Base-by-base conservation (phyloP, 345 rosid genomes). In the Linum usitatissimum region DNA sequence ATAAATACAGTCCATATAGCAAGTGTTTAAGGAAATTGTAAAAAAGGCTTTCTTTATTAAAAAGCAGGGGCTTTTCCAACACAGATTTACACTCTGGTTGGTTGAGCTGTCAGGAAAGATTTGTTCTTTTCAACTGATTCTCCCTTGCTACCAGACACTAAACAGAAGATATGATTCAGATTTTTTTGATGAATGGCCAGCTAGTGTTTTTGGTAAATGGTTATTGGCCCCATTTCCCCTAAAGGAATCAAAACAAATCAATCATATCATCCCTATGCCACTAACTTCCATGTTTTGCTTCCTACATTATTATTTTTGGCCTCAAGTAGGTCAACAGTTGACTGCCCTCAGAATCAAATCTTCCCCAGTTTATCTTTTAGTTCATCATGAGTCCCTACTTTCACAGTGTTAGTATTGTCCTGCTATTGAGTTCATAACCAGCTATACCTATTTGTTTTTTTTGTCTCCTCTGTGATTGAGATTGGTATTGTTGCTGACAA, bases 281-380 rank as follows among this genome's bases (percentile, higher is more conserved):
- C 39, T 51, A 39, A 30, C 13, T 55, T 57, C 53, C 60, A 64
- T 42, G 20, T 9, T 45, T 23, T 14, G 48, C 13, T 40, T 40
- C 10, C 13, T 1, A 1, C 48, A 40, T 40, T 6, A 40, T 40
- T 40, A 6, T 40, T 40, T 40, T 7, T 2, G 48, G 48, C 59
- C 61, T 53, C 61, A 69, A 53, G 67, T 57, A 68, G 64, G 64
- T 61, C 13, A 45, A 13, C 5, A 19, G 54, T 68, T 71, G 64
- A 67, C 73, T 45, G 51, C 17, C 56, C 54, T 48, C 0, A 18
- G 60, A 39, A 67, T 63, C 65, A 51, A 58, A 78, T 70, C 71
- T 61, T 58, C 31, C 18, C 28, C 28, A 53, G 53, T 65, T 66
- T 48, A 55, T 53, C 53, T 57, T 7, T 7, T 7, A 40, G 48